Percentiles rank a stretch among this genome's conserved stretches.
Evolutionary conservation across 495 filamentous ascomycete genomes (phyloP).

Genomic region (Trypethelium eluteriae): DNA sequence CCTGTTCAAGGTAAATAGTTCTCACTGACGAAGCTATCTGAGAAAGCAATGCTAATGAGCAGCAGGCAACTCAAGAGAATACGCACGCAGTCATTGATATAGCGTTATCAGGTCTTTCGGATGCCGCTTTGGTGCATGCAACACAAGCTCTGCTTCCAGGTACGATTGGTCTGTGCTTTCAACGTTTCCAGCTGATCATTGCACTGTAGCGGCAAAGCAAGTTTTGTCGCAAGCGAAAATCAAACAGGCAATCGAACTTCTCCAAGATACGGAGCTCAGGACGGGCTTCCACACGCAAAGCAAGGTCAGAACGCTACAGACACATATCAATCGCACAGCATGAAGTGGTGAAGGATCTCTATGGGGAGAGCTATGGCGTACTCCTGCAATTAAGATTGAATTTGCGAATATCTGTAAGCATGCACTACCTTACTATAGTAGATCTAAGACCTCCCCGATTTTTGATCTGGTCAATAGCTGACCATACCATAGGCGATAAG

Average conservation of each 20-base stretch:
- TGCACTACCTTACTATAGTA: too few relatives aligned
- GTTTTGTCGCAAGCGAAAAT: not conserved
- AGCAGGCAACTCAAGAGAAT: not conserved
- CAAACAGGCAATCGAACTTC: not conserved
- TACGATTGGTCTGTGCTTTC: not conserved
- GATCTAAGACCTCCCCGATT: too few relatives aligned
- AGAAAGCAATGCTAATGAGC: not conserved
- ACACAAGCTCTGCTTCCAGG: not conserved
- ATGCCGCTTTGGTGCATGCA: not conserved
- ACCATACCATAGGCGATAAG: too few relatives aligned
- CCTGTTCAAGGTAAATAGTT: not conserved
- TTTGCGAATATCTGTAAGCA: too few relatives aligned
- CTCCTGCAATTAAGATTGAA: too few relatives aligned
- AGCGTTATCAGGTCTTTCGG: not conserved
- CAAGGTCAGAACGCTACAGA: not conserved
- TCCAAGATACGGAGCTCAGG: not conserved
- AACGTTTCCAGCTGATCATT: not conserved
- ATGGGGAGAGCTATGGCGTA: too few relatives aligned
- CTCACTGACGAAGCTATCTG: not conserved
- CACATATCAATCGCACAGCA: not conserved
- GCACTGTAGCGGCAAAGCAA: not conserved
- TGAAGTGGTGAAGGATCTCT: not conserved
- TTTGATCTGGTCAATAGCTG: too few relatives aligned
- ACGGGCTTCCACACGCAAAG: not conserved
- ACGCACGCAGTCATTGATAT: not conserved